Percentiles rank a stretch among this genome's conserved stretches.
phyloP scores from a whole-genome alignment of 2,329 filamentous ascomycete species.

The Trichoderma atroviride region DNA sequence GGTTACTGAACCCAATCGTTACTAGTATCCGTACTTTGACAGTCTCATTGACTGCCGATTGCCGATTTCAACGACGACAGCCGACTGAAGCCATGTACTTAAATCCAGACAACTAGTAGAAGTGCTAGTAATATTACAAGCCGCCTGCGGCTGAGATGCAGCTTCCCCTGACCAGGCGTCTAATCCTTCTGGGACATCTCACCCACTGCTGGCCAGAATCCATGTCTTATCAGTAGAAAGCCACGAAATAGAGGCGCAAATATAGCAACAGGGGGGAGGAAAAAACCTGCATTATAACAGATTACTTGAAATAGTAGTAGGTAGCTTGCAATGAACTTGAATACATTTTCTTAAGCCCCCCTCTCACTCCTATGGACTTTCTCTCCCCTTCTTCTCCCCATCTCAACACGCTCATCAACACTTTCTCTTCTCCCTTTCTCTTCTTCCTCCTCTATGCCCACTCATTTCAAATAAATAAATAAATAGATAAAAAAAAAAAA shows the following conservation, averaged over 20 bases:
- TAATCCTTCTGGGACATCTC: neutral
- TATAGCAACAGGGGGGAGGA: neutral
- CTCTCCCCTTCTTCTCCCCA: neutral
- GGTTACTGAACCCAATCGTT: too few relatives aligned
- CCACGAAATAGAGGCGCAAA: neutral
- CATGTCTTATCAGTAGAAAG: neutral
- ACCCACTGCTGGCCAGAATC: neutral
- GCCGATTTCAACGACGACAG: neutral
- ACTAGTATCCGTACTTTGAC: too few relatives aligned
- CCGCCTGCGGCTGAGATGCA: neutral
- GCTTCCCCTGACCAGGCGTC: neutral
- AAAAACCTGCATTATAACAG: neutral
- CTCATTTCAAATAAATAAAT: neutral
- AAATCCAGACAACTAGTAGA: neutral
- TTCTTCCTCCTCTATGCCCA: neutral
- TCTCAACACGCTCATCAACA: neutral
- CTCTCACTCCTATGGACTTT: neutral
- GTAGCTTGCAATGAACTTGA: conserved; percentile 20
- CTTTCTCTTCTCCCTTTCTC: conserved; percentile 17
- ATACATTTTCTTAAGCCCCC: conserved; percentile 18
- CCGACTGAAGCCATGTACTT: neutral
- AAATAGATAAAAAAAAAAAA: neutral
- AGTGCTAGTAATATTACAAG: neutral
- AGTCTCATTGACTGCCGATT: neutral
- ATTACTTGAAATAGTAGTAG: conserved; percentile 14